These are phyloP conservation scores for Trametes versicolor DNA, from an alignment of 1,284 basidiomycete species.

Conservation along the genomic window DNA sequence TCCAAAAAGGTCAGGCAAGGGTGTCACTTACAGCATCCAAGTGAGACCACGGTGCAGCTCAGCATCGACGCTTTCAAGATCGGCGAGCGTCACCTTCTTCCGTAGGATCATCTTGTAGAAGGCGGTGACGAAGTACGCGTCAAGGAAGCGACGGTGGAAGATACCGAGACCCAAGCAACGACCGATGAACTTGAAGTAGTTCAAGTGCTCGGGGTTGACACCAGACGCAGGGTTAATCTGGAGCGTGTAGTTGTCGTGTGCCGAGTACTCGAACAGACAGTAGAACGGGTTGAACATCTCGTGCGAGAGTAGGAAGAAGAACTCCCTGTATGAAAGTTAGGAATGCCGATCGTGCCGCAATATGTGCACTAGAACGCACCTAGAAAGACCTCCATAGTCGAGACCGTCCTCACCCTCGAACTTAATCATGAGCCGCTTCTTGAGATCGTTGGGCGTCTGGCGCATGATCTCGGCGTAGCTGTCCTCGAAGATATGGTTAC, in stretches of 20 bases:
- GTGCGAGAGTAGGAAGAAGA: constrained; percentile 99
- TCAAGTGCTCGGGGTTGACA: constrained; percentile 98
- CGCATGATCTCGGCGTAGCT: constrained; percentile 97
- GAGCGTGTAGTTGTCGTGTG: constrained; percentile 99
- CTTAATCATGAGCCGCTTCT: constrained; percentile 98
- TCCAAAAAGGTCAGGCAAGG: not conserved
- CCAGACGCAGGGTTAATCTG: constrained; percentile 98
- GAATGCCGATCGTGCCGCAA: not conserved
- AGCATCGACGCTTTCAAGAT: constrained; percentile 91
- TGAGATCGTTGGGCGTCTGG: constrained; percentile 92
- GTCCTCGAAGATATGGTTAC: constrained; percentile 96
- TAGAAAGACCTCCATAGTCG: constrained; percentile 97
- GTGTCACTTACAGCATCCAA: constrained; percentile 94
- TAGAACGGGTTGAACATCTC: constrained; percentile 99
- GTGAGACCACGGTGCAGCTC: constrained; percentile 91
- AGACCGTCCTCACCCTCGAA: constrained; percentile 99
- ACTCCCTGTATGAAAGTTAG: constrained; percentile 72
- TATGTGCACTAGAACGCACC: constrained; percentile 57
- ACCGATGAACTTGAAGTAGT: constrained; percentile 99
- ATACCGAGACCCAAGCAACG: constrained; percentile 94
- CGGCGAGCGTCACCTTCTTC: constrained; percentile 87
- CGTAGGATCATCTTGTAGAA: constrained; percentile 99
- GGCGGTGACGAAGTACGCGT: constrained; percentile 98
- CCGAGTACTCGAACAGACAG: constrained; percentile 98
- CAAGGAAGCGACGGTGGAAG: constrained; percentile 98